Percentiles rank a stretch among this genome's conserved stretches.
These are phyloP conservation scores for Tagetes erecta DNA, from an alignment of 129 eudicot species.

Conservation along the genomic window DNA sequence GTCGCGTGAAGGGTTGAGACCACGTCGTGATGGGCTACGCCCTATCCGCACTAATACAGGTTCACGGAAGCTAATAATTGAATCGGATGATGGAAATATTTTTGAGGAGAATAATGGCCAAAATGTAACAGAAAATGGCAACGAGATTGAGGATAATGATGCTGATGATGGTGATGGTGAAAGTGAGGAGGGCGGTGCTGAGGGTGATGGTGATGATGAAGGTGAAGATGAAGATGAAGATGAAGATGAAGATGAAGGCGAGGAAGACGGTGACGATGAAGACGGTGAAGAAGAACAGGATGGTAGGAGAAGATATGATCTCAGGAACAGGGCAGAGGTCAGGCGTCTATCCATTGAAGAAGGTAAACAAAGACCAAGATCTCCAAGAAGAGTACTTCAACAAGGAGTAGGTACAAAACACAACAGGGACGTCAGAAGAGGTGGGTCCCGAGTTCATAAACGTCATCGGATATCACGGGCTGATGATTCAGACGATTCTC, in stretches of 20 bases:
- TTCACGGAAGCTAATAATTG: conserved; percentile 41
- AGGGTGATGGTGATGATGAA: conserved; percentile 40
- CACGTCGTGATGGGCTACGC: conserved; percentile 82
- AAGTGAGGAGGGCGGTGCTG: neutral
- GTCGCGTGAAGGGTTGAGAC: conserved; percentile 53
- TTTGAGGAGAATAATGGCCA: conserved; percentile 59
- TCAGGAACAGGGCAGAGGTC: conserved; percentile 81
- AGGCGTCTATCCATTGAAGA: conserved; percentile 75
- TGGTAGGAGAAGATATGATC: conserved; percentile 88
- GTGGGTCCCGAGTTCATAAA: conserved; percentile 90
- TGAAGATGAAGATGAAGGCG: conserved; percentile 75
- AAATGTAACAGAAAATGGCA: conserved; percentile 56
- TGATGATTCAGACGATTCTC: conserved; percentile 97
- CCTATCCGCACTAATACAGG: conserved; percentile 60
- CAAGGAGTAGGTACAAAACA: conserved; percentile 94
- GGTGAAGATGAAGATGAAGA: conserved; percentile 55
- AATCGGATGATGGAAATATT: conserved; percentile 64
- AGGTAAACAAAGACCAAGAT: conserved; percentile 84
- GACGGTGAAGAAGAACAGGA: conserved; percentile 85
- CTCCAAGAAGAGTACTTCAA: conserved; percentile 91
- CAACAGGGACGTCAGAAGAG: conserved; percentile 77
- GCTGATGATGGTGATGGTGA: conserved; percentile 47
- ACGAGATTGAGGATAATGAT: conserved; percentile 62
- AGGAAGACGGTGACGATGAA: conserved; percentile 67
- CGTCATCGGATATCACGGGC: conserved; percentile 84